Base-by-base conservation (phyloP, 164 flowering plant genomes). In the Akebia trifoliata region DNA sequence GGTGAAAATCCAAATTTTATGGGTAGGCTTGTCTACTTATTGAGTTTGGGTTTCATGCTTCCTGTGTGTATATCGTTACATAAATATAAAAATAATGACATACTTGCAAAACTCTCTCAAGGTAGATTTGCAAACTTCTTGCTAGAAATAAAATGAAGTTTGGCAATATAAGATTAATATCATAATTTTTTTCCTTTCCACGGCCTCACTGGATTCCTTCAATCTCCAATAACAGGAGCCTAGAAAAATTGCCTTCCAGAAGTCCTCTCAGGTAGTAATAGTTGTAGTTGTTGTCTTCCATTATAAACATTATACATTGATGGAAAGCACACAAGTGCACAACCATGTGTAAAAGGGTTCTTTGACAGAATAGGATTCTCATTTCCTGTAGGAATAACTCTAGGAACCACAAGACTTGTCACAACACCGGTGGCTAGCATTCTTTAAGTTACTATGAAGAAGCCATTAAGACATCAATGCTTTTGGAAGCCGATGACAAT, bases 171-270 rank as follows among this genome's bases (percentile, higher is more conserved):
- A 37, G 44, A 20, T 54, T 38, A 26, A 25, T 10, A 1, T 12
- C 3, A 22, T 44, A 12, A 26, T 26, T 26, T 43, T 48, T 8
- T 38, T 54, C 51, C 50, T 50, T 52, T 59, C 12, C 71, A 92
- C 96, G 99, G 97, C 20, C 89, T 90, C 56, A 90, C 99, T 60
- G 99, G 95, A 47, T 84, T 93, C 32, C 96, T 93, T 36, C 97
- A 93, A 42, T 86, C 90, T 38, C 97, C 97, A 39, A 78, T 93
- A 26, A 75, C 66, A 75, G 97, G 89, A 71, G 99, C 96, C 50
- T 97, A 93, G 73, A 90, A 80, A 61, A 95, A 93, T 77, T 97
- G 97, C 34, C 89, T 93, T 59, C 97, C 93, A 15, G 99, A 97
- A 56, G 83, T 90, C 32, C 69, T 93, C 38, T 87, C 99, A 72